Evolutionary conservation across 108 stramenopile genomes (phyloP).

Genomic region (Schizochytrium sp.): DNA sequence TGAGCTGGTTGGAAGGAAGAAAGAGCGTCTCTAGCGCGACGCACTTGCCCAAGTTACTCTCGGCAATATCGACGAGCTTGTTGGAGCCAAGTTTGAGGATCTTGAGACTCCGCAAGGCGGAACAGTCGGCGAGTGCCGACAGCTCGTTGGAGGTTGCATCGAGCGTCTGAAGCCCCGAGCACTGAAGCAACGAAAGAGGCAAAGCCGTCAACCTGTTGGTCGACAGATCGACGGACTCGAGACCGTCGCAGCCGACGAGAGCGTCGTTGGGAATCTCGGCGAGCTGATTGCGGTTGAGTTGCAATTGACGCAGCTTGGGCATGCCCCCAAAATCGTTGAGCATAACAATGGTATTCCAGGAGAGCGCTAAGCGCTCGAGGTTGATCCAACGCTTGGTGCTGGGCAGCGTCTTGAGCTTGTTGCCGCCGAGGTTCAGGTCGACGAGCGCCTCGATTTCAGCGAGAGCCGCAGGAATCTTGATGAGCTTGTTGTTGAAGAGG

Average conservation of each 20-base stretch:
- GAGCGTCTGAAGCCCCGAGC: not conserved
- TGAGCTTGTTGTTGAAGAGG: slow-evolving; percentile 26
- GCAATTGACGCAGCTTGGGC: slow-evolving; percentile 8
- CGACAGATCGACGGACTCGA: not conserved
- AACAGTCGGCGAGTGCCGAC: not conserved
- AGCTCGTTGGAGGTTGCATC: not conserved
- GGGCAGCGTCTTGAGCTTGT: slow-evolving; percentile 12
- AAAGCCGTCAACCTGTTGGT: not conserved
- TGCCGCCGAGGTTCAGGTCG: slow-evolving; percentile 7
- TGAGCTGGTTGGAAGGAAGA: not conserved
- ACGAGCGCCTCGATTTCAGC: not conserved
- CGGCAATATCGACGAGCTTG: not conserved
- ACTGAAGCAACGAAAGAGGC: not conserved
- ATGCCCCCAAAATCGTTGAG: not conserved
- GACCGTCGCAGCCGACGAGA: not conserved
- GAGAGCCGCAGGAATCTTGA: not conserved
- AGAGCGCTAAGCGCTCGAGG: not conserved
- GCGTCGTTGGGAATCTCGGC: not conserved
- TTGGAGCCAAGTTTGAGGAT: not conserved
- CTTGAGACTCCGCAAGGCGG: not conserved
- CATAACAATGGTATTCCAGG: not conserved
- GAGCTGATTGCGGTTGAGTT: not conserved
- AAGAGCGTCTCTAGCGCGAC: not conserved
- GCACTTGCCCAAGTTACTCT: not conserved
- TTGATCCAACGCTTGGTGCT: not conserved